phyloP scores from a whole-genome alignment of 192 early-diverging fungal genomes.

The Coemansia guatemalensis region DNA sequence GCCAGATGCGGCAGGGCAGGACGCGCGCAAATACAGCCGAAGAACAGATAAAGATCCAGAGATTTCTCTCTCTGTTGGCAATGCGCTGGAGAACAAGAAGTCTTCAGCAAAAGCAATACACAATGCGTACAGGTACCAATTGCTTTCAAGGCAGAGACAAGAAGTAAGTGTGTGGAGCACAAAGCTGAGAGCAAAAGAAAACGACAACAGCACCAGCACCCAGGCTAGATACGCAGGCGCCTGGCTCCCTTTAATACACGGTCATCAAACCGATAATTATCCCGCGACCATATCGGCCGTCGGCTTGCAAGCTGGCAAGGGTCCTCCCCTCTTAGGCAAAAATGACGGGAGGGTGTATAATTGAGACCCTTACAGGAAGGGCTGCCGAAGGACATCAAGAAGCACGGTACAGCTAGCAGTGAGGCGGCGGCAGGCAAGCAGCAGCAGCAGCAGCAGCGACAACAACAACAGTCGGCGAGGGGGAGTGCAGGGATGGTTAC shows the following conservation, averaged over 20 bases:
- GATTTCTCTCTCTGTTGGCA: not conserved
- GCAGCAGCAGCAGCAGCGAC: not conserved
- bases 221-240: not conserved
- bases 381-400: slow-evolving; percentile 12
- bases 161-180: not conserved
- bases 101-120: not conserved
- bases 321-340: not conserved
- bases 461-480: not conserved
- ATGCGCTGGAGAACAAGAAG: not conserved
- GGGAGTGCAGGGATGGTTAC: slow-evolving; percentile 6
- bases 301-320: slow-evolving; percentile 7
- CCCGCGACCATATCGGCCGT: not conserved
- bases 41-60: not conserved
- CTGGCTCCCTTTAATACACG: not conserved
- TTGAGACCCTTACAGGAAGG: slow-evolving; percentile 20
- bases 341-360: slow-evolving; percentile 9
- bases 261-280: slow-evolving; percentile 2
- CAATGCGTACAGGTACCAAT: not conserved
- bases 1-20: not conserved
- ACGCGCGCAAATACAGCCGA: not conserved
- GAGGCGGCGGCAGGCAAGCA: slow-evolving; percentile 1
- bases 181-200: not conserved
- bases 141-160: not conserved
- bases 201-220: not conserved
- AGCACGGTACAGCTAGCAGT: slow-evolving; percentile 9